Conservation (phyloP, 2,329 filamentous ascomycete species). For the Mycosphaerella arachidis region DNA sequence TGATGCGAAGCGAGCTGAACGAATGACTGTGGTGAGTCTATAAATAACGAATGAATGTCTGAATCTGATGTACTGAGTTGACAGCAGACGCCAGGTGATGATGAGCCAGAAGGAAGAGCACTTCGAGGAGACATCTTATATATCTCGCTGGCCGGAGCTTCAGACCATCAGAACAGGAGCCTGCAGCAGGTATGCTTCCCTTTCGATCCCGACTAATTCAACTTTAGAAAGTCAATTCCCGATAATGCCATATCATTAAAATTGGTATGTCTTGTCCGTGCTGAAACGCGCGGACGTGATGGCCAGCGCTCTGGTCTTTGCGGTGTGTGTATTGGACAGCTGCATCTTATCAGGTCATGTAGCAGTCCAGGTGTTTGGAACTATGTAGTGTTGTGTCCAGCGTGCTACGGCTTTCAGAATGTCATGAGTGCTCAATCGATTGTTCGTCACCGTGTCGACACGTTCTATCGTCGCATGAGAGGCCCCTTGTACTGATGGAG, state of each 20-base stretch:
- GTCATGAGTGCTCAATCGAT: too few species aligned
- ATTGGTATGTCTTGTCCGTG: constrained; percentile 2
- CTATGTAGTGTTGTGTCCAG: too few species aligned
- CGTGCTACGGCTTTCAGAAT: too few species aligned
- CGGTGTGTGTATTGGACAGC: too few species aligned
- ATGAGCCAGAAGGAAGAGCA: neutral
- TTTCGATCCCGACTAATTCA: neutral
- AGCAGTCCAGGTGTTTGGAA: too few species aligned
- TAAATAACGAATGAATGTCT: neutral
- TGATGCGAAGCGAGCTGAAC: neutral
- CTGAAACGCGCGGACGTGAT: neutral
- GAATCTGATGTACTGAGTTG: neutral
- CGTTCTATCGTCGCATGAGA: neutral
- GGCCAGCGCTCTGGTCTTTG: neutral
- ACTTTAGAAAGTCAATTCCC: neutral
- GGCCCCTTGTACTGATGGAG: neutral
- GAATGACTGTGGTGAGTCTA: constrained; percentile 1
- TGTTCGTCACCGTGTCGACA: neutral
- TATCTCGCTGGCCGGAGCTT: neutral
- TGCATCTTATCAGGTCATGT: too few species aligned
- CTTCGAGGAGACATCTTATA: neutral
- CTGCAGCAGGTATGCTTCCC: neutral
- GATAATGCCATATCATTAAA: neutral
- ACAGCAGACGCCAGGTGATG: neutral
- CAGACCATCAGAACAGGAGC: neutral